Evolutionary conservation across 495 filamentous ascomycete species (phyloP).

Genomic region (Trichoderma virens): DNA sequence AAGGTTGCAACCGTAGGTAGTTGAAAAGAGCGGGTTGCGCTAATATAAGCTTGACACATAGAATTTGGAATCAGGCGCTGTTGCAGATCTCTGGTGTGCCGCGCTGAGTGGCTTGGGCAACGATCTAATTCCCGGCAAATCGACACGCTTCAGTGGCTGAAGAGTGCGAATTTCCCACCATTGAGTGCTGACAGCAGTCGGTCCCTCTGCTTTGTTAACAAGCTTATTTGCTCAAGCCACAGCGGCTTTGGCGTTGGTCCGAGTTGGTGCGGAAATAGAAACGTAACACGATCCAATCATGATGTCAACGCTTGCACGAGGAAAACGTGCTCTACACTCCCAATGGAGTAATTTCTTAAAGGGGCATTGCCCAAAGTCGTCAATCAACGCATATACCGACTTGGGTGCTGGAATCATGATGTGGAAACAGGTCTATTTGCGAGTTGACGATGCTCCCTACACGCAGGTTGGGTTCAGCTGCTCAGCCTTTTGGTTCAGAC

Average conservation of each 20-base stretch:
- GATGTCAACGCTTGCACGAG: too few relatives aligned
- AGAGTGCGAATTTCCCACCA: not conserved
- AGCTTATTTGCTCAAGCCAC: not conserved
- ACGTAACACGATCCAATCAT: not conserved
- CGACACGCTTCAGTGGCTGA: not conserved
- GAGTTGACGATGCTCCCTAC: not conserved
- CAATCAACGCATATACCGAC: not conserved
- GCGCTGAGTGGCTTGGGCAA: not conserved
- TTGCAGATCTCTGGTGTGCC: not conserved
- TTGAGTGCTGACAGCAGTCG: not conserved
- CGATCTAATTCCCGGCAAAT: not conserved
- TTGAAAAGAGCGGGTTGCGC: not conserved
- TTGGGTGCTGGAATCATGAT: not conserved
- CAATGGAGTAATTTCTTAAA: not conserved
- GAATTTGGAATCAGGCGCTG: not conserved
- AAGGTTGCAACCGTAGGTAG: not conserved
- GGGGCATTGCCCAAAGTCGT: not conserved
- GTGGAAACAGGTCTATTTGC: not conserved
- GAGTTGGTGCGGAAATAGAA: not conserved
- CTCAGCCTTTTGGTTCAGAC: not conserved
- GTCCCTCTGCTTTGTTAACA: not conserved
- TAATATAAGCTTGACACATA: not conserved
- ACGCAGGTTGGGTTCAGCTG: not conserved
- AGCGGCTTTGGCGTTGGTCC: not conserved
- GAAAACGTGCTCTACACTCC: not conserved